Percentiles rank a stretch among this genome's conserved stretches.
Conservation (phyloP, 192 early-diverging fungal genomes). For the Lobosporangium transversale region DNA sequence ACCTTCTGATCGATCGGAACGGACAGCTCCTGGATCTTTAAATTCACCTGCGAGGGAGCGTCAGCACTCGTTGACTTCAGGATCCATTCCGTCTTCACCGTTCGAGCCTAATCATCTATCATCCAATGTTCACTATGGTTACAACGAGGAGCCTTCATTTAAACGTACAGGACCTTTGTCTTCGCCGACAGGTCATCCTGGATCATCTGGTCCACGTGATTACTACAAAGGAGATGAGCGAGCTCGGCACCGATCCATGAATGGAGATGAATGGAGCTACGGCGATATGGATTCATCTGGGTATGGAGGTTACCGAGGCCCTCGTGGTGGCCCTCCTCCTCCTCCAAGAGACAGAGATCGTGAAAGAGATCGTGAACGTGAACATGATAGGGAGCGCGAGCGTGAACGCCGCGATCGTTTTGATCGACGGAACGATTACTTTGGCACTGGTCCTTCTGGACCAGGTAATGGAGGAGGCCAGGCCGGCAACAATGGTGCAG, state of each 20-base stretch:
- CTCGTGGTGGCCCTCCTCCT: slow-evolving; percentile 36
- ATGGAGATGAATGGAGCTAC: slow-evolving; percentile 47
- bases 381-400: slow-evolving; percentile 30
- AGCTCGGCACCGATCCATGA: slow-evolving; percentile 37
- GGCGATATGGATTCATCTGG: slow-evolving; percentile 18
- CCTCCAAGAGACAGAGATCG: slow-evolving; percentile 37
- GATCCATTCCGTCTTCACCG: slow-evolving; percentile 5
- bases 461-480: background rate
- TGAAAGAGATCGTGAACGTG: slow-evolving; percentile 36
- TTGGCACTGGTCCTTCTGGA: slow-evolving; percentile 12
- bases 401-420: slow-evolving; percentile 34
- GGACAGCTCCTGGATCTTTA: background rate
- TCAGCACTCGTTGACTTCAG: slow-evolving; percentile 32
- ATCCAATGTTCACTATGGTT: slow-evolving; percentile 2
- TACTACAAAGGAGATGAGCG: slow-evolving; percentile 46
- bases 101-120: slow-evolving; percentile 9
- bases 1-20: slow-evolving; percentile 17
- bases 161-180: slow-evolving; percentile 30
- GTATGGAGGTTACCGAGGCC: slow-evolving; percentile 40
- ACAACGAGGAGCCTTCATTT: slow-evolving; percentile 13
- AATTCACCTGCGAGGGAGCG: slow-evolving; percentile 33
- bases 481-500: slow-evolving; percentile 1
- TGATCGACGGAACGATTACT: slow-evolving; percentile 37
- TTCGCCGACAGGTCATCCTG: slow-evolving; percentile 27
- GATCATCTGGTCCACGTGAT: slow-evolving; percentile 14